These are phyloP conservation scores for Apiotrichum montevideense DNA, from an alignment of 1,284 basidiomycete species.

Conservation along the genomic window DNA sequence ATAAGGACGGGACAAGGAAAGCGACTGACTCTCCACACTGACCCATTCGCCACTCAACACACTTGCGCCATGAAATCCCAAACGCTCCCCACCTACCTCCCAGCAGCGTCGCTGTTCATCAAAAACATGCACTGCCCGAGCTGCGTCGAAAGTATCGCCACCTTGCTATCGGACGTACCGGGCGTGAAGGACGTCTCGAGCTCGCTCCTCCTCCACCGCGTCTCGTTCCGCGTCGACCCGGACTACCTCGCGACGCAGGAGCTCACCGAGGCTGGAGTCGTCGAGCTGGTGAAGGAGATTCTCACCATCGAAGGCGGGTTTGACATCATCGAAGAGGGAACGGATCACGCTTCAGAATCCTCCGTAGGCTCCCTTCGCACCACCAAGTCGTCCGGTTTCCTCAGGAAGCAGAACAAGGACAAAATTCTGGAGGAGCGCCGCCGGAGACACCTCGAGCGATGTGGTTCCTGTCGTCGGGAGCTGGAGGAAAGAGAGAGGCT, in stretches of 20 bases:
- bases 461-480: slow-evolving; percentile 37
- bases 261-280: slow-evolving; percentile 12
- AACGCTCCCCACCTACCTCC: slow-evolving; percentile 17
- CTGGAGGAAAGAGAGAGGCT: slow-evolving; percentile 12
- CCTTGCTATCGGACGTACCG: slow-evolving; percentile 28
- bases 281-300: slow-evolving; percentile 20
- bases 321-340: slow-evolving; percentile 16
- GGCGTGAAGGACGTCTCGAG: slow-evolving; percentile 32
- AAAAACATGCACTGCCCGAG: slow-evolving; percentile 47
- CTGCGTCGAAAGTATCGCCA: slow-evolving; percentile 43
- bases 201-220: slow-evolving; percentile 39
- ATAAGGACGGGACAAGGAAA: no score
- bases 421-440: slow-evolving; percentile 23
- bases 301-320: slow-evolving; percentile 36
- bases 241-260: background rate
- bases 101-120: slow-evolving; percentile 29
- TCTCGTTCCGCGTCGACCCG: slow-evolving; percentile 30
- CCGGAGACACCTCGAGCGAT: slow-evolving; percentile 40
- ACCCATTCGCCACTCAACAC: background rate
- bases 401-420: background rate
- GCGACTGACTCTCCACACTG: no score
- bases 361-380: no score
- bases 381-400: no score
- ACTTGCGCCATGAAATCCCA: background rate
- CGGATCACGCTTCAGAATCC: no score